Evolutionary conservation across 805 yeast genomes (phyloP).

Genomic region (Myxozyma neglecta): DNA sequence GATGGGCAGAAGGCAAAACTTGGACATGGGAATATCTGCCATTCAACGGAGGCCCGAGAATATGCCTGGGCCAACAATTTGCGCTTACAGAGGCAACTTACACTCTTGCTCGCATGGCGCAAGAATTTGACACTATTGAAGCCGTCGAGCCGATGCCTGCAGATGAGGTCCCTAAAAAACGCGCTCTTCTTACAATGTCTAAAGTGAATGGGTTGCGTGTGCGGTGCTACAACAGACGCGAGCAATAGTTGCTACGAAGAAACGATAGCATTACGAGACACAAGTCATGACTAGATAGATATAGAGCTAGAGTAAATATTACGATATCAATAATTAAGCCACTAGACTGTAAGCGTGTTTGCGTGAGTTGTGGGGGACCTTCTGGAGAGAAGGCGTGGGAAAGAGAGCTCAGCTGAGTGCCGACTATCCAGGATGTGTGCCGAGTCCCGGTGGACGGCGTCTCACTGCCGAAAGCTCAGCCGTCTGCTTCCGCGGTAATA

Average conservation of each 20-base stretch:
- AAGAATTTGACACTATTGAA: conserved; percentile 36
- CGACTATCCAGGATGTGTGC: background rate
- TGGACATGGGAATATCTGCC: conserved; percentile 53
- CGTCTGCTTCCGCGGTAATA: too few species aligned
- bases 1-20: conserved; percentile 46
- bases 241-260: too few species aligned
- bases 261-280: too few species aligned
- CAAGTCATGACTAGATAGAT: too few species aligned
- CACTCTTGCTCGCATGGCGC: conserved; percentile 45
- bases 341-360: too few species aligned
- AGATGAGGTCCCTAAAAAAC: background rate
- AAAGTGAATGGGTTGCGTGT: background rate
- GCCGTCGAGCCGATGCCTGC: background rate
- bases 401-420: background rate
- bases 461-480: background rate
- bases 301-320: too few species aligned
- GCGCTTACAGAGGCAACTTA: conserved; percentile 55
- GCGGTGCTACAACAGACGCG: background rate
- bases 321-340: too few species aligned
- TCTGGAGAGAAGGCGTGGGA: too few species aligned
- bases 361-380: too few species aligned
- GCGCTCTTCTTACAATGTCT: background rate
- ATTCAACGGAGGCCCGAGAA: conserved; percentile 58
- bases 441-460: background rate
- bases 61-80: conserved; percentile 57